These are phyloP conservation scores for Metschnikowia reukaufii DNA, from an alignment of 805 yeast species.

Conservation along the genomic window DNA sequence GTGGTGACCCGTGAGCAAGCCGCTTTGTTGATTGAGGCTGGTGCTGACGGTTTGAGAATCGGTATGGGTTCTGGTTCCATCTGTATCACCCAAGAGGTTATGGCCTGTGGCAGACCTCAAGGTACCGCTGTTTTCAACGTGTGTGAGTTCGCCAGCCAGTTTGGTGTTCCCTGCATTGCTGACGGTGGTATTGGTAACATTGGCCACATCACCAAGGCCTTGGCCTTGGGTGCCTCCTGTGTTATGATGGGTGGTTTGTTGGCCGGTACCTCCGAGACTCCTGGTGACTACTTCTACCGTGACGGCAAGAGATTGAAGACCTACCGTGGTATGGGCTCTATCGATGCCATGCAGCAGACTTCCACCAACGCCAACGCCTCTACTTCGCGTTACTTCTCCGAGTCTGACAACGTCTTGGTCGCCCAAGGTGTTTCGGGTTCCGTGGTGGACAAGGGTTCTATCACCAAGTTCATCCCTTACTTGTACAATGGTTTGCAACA, in stretches of 20 bases:
- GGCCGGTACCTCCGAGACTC: constrained; percentile 98
- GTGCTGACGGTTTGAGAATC: constrained; percentile 97
- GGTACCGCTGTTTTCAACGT: constrained; percentile 98
- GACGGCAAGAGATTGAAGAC: constrained; percentile 97
- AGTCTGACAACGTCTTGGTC: constrained; percentile 90
- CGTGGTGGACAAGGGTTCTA: constrained; percentile 95
- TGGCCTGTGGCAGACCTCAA: constrained; percentile 99
- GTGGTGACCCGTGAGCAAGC: constrained; percentile 99
- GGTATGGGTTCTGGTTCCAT: constrained; percentile 99
- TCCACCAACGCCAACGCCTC: constrained; percentile 91
- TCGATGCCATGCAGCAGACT: constrained; percentile 97
- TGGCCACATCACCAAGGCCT: constrained; percentile 96
- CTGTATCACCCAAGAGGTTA: constrained; percentile 98
- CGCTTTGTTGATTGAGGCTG: constrained; percentile 81
- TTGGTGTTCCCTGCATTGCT: constrained; percentile 98
- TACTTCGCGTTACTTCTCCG: constrained; percentile 96
- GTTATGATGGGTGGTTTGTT: constrained; percentile 99
- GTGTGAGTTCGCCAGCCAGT: constrained; percentile 87
- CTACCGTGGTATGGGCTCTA: constrained; percentile 99
- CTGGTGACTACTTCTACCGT: constrained; percentile 96
- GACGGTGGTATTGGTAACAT: constrained; percentile 99
- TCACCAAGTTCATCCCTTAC: constrained; percentile 92
- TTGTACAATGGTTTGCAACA: constrained; percentile 94
- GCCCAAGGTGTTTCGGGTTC: constrained; percentile 99
- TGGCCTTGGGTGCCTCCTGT: constrained; percentile 94